Percentiles rank a stretch among this genome's conserved stretches.
Evolutionary conservation across 768 basidiomycete genomes (phyloP).

Genomic region (Hypholoma fasciculare): DNA sequence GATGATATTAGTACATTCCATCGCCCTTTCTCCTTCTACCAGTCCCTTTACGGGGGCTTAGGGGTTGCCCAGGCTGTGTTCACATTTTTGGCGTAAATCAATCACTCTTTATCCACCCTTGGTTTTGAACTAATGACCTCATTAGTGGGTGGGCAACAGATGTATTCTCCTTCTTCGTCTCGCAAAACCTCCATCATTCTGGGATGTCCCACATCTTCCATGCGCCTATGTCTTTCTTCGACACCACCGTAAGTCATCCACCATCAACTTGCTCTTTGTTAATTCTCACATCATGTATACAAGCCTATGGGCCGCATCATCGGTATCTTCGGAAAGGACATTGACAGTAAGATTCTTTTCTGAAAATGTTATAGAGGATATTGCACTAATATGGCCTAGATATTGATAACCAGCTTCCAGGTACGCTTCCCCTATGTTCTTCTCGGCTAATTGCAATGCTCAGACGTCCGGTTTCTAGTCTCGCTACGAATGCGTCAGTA

Average conservation of each 20-base stretch:
- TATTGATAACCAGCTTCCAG: constrained; percentile 60
- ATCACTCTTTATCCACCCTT: neutral
- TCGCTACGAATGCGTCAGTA: constrained; percentile 58
- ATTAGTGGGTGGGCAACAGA: constrained; percentile 54
- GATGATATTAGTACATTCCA: constrained; percentile 38
- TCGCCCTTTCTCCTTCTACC: constrained; percentile 58
- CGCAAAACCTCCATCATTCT: constrained; percentile 59
- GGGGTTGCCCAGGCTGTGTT: constrained; percentile 56
- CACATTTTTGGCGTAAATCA: constrained; percentile 55
- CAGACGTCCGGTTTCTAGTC: constrained; percentile 29
- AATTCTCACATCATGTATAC: neutral
- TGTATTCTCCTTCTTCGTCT: constrained; percentile 57
- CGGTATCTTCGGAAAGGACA: constrained; percentile 65
- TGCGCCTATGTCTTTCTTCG: constrained; percentile 80
- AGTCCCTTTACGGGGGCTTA: constrained; percentile 61
- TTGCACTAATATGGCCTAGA: constrained; percentile 28
- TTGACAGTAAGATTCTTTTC: constrained; percentile 46
- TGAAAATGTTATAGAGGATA: neutral
- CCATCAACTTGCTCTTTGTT: neutral
- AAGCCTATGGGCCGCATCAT: constrained; percentile 63
- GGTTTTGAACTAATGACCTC: neutral
- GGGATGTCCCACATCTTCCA: constrained; percentile 59
- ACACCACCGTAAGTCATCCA: constrained; percentile 50
- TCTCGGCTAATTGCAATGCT: neutral
- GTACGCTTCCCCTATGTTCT: constrained; percentile 28